Percentiles rank a stretch among this genome's conserved stretches.
Evolutionary conservation across 2,329 filamentous ascomycete species (phyloP).

Genomic region (Magnaporthiopsis rhizophila): DNA sequence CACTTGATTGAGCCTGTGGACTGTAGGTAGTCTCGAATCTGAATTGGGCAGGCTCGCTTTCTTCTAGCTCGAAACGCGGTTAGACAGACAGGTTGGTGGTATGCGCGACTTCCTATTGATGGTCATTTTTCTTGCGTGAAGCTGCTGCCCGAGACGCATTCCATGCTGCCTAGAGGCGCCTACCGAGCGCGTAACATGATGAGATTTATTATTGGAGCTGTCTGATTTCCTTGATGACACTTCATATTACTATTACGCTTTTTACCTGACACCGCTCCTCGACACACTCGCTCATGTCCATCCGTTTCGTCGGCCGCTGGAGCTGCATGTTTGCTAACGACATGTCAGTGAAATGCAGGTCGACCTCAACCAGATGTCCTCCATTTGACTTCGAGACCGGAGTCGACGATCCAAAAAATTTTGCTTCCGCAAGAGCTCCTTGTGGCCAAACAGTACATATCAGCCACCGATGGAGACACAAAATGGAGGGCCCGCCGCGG

Average conservation of each 20-base stretch:
- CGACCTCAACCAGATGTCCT: background rate
- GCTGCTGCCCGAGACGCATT: background rate
- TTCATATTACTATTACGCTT: slow-evolving; percentile 27
- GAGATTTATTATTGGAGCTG: slow-evolving; percentile 62
- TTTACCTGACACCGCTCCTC: slow-evolving; percentile 14
- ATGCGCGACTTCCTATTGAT: background rate
- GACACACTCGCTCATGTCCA: background rate
- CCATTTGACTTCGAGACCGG: background rate
- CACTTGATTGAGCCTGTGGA: background rate
- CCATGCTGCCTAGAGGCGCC: background rate
- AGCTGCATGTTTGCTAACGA: background rate
- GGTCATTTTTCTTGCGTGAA: slow-evolving; percentile 1
- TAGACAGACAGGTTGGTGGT: background rate
- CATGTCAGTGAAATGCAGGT: background rate
- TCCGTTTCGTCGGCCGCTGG: background rate
- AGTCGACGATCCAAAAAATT: background rate
- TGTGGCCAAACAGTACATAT: background rate
- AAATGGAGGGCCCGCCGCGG: slow-evolving; percentile 28
- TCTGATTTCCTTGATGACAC: slow-evolving; percentile 56
- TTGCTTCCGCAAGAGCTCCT: background rate
- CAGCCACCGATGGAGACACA: slow-evolving; percentile 27
- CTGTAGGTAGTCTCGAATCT: background rate
- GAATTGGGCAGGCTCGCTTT: background rate
- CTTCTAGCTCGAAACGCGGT: background rate
- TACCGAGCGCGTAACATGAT: slow-evolving; percentile 31